These are phyloP conservation scores for Colletotrichum godetiae DNA, from an alignment of 2,329 filamentous ascomycete species.

Conservation along the genomic window DNA sequence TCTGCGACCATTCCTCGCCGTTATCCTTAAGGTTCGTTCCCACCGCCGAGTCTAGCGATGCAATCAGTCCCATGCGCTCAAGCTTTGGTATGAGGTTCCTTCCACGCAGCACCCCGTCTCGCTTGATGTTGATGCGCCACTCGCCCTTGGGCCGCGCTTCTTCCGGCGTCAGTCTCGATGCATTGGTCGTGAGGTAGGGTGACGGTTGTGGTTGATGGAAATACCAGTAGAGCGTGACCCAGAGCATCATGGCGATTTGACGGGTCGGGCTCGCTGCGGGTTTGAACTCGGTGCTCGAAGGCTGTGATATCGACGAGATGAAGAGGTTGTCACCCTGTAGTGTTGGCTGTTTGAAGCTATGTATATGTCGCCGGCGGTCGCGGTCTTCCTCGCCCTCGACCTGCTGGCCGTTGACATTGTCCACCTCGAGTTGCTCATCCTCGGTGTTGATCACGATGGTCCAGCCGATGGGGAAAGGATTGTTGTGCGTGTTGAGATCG, in stretches of 20 bases:
- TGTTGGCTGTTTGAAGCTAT: slow-evolving; percentile 80
- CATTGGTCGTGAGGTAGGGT: slow-evolving; percentile 69
- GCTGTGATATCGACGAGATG: slow-evolving; percentile 91
- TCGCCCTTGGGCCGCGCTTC: slow-evolving; percentile 82
- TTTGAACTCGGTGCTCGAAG: slow-evolving; percentile 83
- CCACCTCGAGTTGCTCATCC: slow-evolving; percentile 42
- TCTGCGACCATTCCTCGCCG: slow-evolving; percentile 76
- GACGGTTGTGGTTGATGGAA: slow-evolving; percentile 87
- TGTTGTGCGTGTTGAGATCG: slow-evolving; percentile 75
- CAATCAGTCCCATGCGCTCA: slow-evolving; percentile 90
- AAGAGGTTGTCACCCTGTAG: slow-evolving; percentile 84
- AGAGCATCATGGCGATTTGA: slow-evolving; percentile 96
- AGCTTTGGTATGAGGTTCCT: slow-evolving; percentile 88
- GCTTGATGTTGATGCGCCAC: slow-evolving; percentile 86
- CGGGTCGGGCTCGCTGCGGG: slow-evolving; percentile 83
- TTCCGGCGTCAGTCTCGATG: slow-evolving; percentile 73
- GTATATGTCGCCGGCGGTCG: slow-evolving; percentile 54
- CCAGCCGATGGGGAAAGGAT: slow-evolving; percentile 87
- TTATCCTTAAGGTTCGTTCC: slow-evolving; percentile 72
- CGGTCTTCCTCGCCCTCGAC: slow-evolving; percentile 44
- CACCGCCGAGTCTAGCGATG: slow-evolving; percentile 79
- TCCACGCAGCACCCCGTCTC: slow-evolving; percentile 88
- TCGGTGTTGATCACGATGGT: slow-evolving; percentile 86
- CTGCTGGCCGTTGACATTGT: slow-evolving; percentile 43
- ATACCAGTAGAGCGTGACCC: slow-evolving; percentile 96